These are phyloP conservation scores for Ogataea dorogensis DNA, from an alignment of 805 yeast genomes.

Conservation along the genomic window DNA sequence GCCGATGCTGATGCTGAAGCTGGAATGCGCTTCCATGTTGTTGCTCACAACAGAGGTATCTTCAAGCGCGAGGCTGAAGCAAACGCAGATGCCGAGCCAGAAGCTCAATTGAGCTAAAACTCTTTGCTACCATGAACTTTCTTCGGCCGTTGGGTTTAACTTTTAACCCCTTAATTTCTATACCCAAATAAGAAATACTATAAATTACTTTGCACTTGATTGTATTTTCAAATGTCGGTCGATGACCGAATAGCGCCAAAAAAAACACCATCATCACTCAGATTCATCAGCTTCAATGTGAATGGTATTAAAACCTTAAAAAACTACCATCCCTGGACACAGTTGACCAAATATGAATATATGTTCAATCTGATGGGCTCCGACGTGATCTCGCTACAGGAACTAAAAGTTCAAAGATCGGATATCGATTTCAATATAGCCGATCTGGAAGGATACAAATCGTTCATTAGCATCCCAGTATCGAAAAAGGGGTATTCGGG, in stretches of 20 bases:
- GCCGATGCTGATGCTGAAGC: conserved; percentile 8
- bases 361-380: conserved; percentile 57
- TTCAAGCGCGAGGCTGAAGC: conserved; percentile 34
- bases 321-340: conserved; percentile 83
- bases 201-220: background rate
- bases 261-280: conserved; percentile 15
- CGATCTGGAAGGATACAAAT: conserved; percentile 53
- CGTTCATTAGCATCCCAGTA: conserved; percentile 69
- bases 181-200: conserved; percentile 1
- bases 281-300: conserved; percentile 64
- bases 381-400: conserved; percentile 86
- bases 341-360: conserved; percentile 38
- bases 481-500: conserved; percentile 85
- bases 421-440: conserved; percentile 39
- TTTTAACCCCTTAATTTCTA: too few relatives aligned
- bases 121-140: background rate
- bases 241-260: conserved; percentile 13
- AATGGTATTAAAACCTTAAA: conserved; percentile 80
- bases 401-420: conserved; percentile 63
- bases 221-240: background rate
- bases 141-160: conserved; percentile 1
- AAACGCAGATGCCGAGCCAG: conserved; percentile 24
- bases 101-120: conserved; percentile 25
- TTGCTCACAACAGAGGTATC: conserved; percentile 18
- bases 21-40: conserved; percentile 13